Conservation (phyloP, 1,284 basidiomycete genomes). For the Malassezia brasiliensis region DNA sequence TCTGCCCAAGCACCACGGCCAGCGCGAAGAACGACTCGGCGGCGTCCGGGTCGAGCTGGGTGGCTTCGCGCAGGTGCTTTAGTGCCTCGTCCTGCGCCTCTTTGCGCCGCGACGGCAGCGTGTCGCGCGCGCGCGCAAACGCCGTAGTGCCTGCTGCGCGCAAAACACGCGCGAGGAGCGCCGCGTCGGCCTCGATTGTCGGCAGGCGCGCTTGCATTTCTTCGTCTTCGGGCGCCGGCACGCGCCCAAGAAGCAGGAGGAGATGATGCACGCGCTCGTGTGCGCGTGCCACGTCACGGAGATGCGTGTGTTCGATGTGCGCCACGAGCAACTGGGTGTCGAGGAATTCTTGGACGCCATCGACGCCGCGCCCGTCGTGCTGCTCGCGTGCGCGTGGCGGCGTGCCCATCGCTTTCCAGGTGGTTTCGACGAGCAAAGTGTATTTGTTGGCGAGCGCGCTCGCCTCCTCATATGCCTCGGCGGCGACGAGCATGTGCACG, state of each 20-base stretch:
- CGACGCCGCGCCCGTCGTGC: conserved; percentile 1
- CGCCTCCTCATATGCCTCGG: conserved; percentile 40
- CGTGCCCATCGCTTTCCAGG: conserved; percentile 28
- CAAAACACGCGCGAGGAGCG: conserved; percentile 15
- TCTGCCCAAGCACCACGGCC: conserved; percentile 54
- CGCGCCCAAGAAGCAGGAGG: conserved; percentile 18
- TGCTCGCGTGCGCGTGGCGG: conserved; percentile 11
- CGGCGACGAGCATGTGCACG: conserved; percentile 33
- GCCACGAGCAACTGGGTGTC: conserved; percentile 34
- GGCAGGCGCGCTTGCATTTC: not conserved
- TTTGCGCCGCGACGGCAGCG: conserved; percentile 55
- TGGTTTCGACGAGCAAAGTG: conserved; percentile 39
- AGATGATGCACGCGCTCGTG: conserved; percentile 29
- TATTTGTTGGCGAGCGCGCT: conserved; percentile 33
- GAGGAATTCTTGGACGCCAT: conserved; percentile 22
- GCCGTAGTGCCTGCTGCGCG: conserved; percentile 4
- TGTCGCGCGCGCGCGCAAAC: conserved; percentile 57
- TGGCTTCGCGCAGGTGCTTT: conserved; percentile 55
- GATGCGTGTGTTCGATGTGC: conserved; percentile 22
- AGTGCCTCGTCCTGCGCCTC: conserved; percentile 57
- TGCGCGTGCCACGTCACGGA: conserved; percentile 23
- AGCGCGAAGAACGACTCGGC: conserved; percentile 57
- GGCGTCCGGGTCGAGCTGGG: conserved; percentile 56
- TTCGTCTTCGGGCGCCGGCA: not conserved
- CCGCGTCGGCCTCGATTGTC: not conserved